A percentile compares a stretch with the other conserved stretches of the same genome.
phyloP scores from a whole-genome alignment of 805 yeast species.

The Wickerhamomyces kurtzmanii region DNA sequence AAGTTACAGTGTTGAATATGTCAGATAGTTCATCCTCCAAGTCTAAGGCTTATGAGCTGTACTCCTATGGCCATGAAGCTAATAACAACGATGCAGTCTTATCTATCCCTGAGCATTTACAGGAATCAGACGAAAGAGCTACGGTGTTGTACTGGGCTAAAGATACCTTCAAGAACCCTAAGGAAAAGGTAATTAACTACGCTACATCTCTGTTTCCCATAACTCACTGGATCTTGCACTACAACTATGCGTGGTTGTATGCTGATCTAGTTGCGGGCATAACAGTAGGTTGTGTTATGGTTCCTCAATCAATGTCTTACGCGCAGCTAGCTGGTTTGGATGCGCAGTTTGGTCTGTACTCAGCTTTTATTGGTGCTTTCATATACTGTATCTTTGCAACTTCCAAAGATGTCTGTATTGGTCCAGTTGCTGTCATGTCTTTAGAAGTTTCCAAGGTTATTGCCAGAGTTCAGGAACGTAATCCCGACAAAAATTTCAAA shows the following conservation, averaged over 20 bases:
- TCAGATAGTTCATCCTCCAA: too few species aligned
- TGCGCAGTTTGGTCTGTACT: constrained; percentile 82
- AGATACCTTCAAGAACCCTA: constrained; percentile 4
- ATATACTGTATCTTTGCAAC: constrained; percentile 89
- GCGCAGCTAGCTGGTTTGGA: constrained; percentile 77
- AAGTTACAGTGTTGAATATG: too few species aligned
- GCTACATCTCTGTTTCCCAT: constrained; percentile 67
- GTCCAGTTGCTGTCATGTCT: constrained; percentile 97
- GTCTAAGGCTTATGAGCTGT: too few species aligned
- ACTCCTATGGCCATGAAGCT: too few species aligned
- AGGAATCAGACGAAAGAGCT: too few species aligned
- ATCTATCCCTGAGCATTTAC: too few species aligned
- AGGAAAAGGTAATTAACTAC: constrained; percentile 31
- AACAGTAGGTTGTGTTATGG: constrained; percentile 87
- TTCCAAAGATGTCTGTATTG: constrained; percentile 90
- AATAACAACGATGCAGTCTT: too few species aligned
- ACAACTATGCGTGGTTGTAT: constrained; percentile 69
- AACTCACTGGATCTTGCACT: constrained; percentile 74
- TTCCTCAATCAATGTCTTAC: constrained; percentile 94
- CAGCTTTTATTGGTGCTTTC: constrained; percentile 86
- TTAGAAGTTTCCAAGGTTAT: constrained; percentile 74
- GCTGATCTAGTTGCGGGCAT: constrained; percentile 87
- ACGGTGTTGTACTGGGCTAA: constrained; percentile 7
- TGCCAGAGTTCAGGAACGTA: constrained; percentile 44
- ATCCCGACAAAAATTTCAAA: constrained; percentile 28